Evolutionary conservation across 345 rosid genomes (phyloP), one percentile per base, ranked within the genome.

Genomic region (Bruguiera parviflora): DNA sequence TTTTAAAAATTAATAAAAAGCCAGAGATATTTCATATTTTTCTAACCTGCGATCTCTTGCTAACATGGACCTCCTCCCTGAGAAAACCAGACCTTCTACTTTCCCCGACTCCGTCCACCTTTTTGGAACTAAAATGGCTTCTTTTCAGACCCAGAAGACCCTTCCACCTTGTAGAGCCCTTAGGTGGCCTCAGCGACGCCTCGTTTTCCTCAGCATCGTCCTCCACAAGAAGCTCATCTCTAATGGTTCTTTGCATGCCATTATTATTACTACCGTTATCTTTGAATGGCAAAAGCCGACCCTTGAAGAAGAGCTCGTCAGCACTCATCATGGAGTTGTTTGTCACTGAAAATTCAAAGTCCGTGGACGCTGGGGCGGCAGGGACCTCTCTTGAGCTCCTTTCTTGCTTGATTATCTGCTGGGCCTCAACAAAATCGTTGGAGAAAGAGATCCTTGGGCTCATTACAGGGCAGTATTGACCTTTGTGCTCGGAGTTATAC

Each of bases 361-460:
- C 96, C 16, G 88, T 79, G 57, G 96, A 87, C 29, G 71, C 79
- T 24, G 81, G 78, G 24, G 84, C 78, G 21, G 72, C 78, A n/a
- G 80, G 78, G 24, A 83, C 77, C 47, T 79, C 83, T 67, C 72
- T 77, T 9, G 65, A 29, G 73, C 74, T 65, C 31, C 63, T 72
- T 64, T 83, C 85, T 71, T 83, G 86, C 80, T 70, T 86, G 62
- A 84, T 76, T 9, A 79, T 77, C n/a, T 80, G 86, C n/a, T 83
- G 90, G 51, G 88, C 65, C 75, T 87, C 95, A 43, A 68, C 88
- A 71, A 91, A 91, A 72, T 91, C 97, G 58, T 86, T 91, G 27
- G 97, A 91, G 83, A 91, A 91, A 46, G 97, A 91, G 81, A 91
- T 91, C 85, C 97, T 89, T 8, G 97, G 96, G 78, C 93, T 86